Evolutionary conservation across 176 grass and related monocot species (phyloP).

Genomic region (Luzula sylvatica): DNA sequence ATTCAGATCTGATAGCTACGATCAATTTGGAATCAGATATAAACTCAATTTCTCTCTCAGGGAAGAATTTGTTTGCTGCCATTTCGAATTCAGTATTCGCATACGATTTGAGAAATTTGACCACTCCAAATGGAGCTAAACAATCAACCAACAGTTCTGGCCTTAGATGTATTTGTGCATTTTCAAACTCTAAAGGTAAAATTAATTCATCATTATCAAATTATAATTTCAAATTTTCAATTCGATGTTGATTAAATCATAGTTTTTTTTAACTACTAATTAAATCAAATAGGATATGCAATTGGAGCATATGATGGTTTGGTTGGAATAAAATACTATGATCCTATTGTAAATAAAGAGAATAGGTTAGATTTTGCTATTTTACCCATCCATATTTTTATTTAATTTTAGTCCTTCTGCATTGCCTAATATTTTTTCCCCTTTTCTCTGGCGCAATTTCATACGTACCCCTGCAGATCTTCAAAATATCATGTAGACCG

Average conservation of each 20-base stretch:
- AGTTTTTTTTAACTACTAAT: too few species aligned
- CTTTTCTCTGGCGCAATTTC: too few species aligned
- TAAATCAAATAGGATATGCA: constrained; percentile 55
- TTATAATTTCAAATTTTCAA: neutral
- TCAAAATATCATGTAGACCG: too few species aligned
- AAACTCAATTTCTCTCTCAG: constrained; percentile 48
- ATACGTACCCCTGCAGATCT: too few species aligned
- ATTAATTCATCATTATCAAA: neutral
- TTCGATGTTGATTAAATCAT: constrained; percentile 1
- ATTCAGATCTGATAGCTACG: constrained; percentile 7
- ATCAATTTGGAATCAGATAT: constrained; percentile 31
- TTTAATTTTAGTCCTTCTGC: neutral
- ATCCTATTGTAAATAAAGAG: constrained; percentile 27
- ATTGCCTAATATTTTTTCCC: constrained; percentile 3
- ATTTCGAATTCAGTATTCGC: constrained; percentile 33
- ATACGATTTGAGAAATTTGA: constrained; percentile 56
- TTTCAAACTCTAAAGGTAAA: constrained; percentile 41
- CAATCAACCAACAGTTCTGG: constrained; percentile 31
- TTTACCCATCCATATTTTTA: neutral
- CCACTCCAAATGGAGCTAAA: constrained; percentile 30
- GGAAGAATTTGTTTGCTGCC: constrained; percentile 40
- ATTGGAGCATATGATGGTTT: constrained; percentile 40
- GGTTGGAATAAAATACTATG: constrained; percentile 57
- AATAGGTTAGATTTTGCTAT: constrained; percentile 39
- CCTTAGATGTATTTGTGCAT: constrained; percentile 44